Base-by-base conservation (phyloP, 1,284 basidiomycete genomes). In the Coriolopsis trogii region DNA sequence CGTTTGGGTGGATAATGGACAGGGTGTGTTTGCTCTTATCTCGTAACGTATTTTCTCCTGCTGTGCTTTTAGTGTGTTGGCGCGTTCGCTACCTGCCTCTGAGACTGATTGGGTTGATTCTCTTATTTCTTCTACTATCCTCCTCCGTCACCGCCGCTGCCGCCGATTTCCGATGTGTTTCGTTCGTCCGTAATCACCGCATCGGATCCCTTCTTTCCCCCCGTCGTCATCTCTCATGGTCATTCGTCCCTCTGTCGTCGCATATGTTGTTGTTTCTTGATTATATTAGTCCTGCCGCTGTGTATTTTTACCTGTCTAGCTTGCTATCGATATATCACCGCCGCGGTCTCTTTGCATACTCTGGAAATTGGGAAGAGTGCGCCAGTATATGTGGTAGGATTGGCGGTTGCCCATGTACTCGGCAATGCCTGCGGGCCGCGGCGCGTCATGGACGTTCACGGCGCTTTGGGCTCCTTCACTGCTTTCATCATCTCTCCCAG, bases 261-360 rank as follows among this genome's bases (percentile, higher is more conserved):
- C 68, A 66, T 67, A 60, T 67, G 65, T 66, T 67, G 64, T 66
- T 67, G 63, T 66, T 61, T 68, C 63, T 67, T 67, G 62, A 58
- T 65, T 67, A 65, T 58, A 56, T 56, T 53, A 55, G 58, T 59
- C 57, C 58, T 58, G 61, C 64, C 62, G 68, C 67, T 67, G 52
- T 71, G 69, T 71, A 71, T 70, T 68, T 66, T 57, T 70, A 70
- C 61, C 61, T 58, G 64, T 67, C 61, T 63, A 53, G 63, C 60
- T 62, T 69, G 67, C 67, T 70, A 69, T 70, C 69, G 68, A 70
- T 69, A 65, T 62, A 49, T 59, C 54, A 41, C 53, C 46, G 44
- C 57, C 51, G 50, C 52, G 47, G 53, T 43, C 47, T 33, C 23
- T 16, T 48, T 6, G 25, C 25, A 12, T 30, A 7, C n/a, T 18